These are phyloP conservation scores for Ceratocystis cubensis DNA, from an alignment of 2,329 filamentous ascomycete genomes.

Conservation along the genomic window DNA sequence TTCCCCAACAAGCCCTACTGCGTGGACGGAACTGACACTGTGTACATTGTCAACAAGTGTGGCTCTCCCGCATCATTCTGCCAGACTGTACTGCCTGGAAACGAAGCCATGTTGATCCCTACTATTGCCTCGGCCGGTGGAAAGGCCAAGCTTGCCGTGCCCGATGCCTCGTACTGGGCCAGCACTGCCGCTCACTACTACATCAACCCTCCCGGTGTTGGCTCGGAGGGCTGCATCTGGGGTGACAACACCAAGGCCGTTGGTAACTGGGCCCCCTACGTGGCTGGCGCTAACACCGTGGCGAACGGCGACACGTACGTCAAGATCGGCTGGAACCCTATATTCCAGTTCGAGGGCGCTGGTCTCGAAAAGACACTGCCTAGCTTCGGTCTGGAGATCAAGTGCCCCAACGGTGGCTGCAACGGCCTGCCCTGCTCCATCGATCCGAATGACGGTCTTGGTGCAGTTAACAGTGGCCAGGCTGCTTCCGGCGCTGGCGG, in stretches of 20 bases:
- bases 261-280: conserved; percentile 68
- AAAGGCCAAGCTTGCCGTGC: conserved; percentile 50
- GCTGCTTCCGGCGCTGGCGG: conserved; percentile 51
- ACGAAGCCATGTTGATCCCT: conserved; percentile 72
- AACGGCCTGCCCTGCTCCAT: conserved; percentile 64
- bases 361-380: conserved; percentile 45
- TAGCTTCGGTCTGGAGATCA: conserved; percentile 55
- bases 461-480: conserved; percentile 45
- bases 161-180: conserved; percentile 57
- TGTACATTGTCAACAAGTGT: conserved; percentile 55
- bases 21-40: conserved; percentile 51
- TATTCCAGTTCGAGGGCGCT: conserved; percentile 53
- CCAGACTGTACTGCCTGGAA: conserved; percentile 66
- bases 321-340: conserved; percentile 68
- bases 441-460: conserved; percentile 44
- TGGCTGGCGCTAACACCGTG: conserved; percentile 62
- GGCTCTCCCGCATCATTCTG: conserved; percentile 55
- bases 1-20: conserved; percentile 58
- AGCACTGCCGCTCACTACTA: conserved; percentile 67
- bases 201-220: conserved; percentile 60
- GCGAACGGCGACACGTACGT: conserved; percentile 53
- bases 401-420: conserved; percentile 53
- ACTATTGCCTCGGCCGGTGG: conserved; percentile 48
- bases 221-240: conserved; percentile 57
- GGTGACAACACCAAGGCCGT: conserved; percentile 47